phyloP scores from a whole-genome alignment of 257 asterid species.

The Avicennia marina region DNA sequence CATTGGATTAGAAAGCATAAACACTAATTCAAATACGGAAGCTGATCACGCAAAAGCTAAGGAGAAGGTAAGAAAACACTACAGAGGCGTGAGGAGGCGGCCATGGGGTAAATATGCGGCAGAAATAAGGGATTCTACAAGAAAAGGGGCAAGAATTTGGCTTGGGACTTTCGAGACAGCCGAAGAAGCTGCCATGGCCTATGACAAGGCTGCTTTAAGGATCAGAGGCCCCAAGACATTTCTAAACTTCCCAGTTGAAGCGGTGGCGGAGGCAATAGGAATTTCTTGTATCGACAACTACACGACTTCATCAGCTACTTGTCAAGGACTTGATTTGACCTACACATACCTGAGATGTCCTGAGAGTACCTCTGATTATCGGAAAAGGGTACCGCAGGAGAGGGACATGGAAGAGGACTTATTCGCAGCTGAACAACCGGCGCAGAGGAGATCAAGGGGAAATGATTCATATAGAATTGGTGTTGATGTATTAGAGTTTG shows the following conservation, averaged over 20 bases:
- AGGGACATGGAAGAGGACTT: slow-evolving; percentile 18
- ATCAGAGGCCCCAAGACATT: slow-evolving; percentile 59
- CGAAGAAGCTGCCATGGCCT: slow-evolving; percentile 82
- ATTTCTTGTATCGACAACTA: neutral
- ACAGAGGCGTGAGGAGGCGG: slow-evolving; percentile 67
- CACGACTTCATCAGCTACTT: slow-evolving; percentile 3
- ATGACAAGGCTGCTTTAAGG: slow-evolving; percentile 66
- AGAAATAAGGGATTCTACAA: slow-evolving; percentile 65
- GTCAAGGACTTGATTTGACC: neutral
- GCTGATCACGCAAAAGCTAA: neutral
- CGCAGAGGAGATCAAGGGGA: slow-evolving; percentile 12
- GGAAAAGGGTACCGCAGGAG: slow-evolving; percentile 25
- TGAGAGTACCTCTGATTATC: neutral
- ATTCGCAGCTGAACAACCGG: slow-evolving; percentile 12
- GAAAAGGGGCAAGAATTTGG: slow-evolving; percentile 71
- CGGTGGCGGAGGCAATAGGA: slow-evolving; percentile 26
- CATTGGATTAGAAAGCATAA: neutral
- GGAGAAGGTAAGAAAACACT: slow-evolving; percentile 25
- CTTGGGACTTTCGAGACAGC: slow-evolving; percentile 73
- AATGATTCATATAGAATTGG: slow-evolving; percentile 1
- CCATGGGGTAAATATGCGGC: slow-evolving; percentile 91
- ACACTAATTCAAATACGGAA: neutral
- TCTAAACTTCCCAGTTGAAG: slow-evolving; percentile 56
- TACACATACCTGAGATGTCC: neutral
- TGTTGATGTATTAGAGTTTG: slow-evolving; percentile 41